A percentile compares a stretch with the other conserved stretches of the same genome.
Evolutionary conservation across 176 grass and related monocot species (phyloP).

Genomic region (Aegilops tauschii): DNA sequence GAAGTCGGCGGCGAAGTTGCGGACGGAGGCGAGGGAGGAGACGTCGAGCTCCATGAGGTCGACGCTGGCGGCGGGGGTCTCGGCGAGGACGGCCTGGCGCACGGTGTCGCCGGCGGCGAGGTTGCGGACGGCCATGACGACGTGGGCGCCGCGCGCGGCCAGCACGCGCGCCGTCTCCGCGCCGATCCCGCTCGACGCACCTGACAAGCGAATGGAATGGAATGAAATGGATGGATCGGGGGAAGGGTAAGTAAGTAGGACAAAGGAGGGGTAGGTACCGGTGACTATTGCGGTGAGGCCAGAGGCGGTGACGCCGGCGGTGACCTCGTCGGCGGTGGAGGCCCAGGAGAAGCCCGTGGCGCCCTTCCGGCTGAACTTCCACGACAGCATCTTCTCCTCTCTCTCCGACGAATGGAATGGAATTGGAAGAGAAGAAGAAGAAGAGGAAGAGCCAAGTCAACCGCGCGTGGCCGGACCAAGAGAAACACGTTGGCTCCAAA

Average conservation of each 20-base stretch:
- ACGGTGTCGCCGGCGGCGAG: constrained; percentile 39
- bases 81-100: constrained; percentile 44
- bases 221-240: background rate
- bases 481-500: too few relatives aligned
- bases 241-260: background rate
- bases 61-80: constrained; percentile 46
- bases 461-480: too few relatives aligned
- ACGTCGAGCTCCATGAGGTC: constrained; percentile 87
- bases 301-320: too few relatives aligned
- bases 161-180: constrained; percentile 67
- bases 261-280: background rate
- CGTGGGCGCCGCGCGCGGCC: constrained; percentile 66
- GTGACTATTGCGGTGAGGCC: too few relatives aligned
- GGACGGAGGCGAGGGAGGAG: constrained; percentile 68
- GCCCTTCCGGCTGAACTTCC: too few relatives aligned
- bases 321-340: too few relatives aligned
- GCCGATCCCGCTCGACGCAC: constrained; percentile 88
- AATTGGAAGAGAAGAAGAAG: too few relatives aligned
- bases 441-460: too few relatives aligned
- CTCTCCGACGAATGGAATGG: too few relatives aligned
- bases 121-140: constrained; percentile 80
- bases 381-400: too few relatives aligned
- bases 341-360: too few relatives aligned
- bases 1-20: constrained; percentile 69
- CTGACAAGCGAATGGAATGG: background rate